Conservation (phyloP, 169 alveolate genomes). For the Plasmodium malariae region DNA sequence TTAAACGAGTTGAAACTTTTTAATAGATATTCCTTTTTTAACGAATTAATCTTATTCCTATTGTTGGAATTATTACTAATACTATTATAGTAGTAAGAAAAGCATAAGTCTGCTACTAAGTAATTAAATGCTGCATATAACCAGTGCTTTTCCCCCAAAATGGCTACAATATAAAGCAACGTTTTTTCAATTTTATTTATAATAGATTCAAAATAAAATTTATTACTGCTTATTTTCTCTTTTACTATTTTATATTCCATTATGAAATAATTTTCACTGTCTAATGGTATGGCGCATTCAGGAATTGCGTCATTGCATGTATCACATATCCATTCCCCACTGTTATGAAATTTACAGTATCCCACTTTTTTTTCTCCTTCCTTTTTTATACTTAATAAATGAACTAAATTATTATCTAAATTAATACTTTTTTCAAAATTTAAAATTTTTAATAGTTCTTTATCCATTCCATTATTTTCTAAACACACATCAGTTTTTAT, state of each 20-base stretch:
- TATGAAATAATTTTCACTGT: conserved; percentile 47
- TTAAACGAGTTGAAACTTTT: conserved; percentile 49
- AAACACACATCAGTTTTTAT: neutral
- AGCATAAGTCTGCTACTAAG: conserved; percentile 60
- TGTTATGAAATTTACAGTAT: conserved; percentile 47
- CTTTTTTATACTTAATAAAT: conserved; percentile 53
- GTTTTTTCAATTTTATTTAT: conserved; percentile 43
- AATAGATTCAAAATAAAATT: conserved; percentile 9
- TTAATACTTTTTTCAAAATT: conserved; percentile 29
- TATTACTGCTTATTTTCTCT: conserved; percentile 37
- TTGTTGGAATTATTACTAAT: neutral
- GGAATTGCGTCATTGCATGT: conserved; percentile 27
- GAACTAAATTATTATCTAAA: conserved; percentile 21
- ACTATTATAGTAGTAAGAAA: conserved; percentile 36
- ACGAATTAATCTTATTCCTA: neutral
- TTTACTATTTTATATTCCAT: conserved; percentile 34
- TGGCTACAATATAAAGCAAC: conserved; percentile 35
- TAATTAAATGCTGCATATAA: conserved; percentile 73
- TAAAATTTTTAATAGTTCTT: conserved; percentile 3
- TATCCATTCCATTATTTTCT: neutral
- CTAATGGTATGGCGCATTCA: conserved; percentile 42
- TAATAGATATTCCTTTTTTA: conserved; percentile 26
- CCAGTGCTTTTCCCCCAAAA: conserved; percentile 74
- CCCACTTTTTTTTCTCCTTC: conserved; percentile 28
- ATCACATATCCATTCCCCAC: conserved; percentile 53